These are phyloP conservation scores for Ganoderma sp. DNA, from an alignment of 1,284 basidiomycete genomes.

Conservation along the genomic window DNA sequence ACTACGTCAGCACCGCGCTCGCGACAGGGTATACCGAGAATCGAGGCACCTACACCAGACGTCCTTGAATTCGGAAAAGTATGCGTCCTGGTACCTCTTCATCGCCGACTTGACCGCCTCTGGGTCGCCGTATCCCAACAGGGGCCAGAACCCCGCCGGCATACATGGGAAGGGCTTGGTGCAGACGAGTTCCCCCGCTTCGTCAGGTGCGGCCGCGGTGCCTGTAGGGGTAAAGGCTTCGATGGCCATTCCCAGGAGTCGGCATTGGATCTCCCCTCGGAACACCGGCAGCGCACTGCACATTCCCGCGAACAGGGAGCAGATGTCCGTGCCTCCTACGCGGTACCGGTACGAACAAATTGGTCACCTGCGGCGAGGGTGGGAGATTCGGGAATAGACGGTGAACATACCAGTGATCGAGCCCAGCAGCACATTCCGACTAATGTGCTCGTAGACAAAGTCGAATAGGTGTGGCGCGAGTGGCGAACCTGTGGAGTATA, in stretches of 20 bases:
- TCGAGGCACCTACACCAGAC: conserved; percentile 74
- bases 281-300: conserved; percentile 81
- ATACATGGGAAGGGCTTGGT: conserved; percentile 84
- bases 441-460: conserved; percentile 78
- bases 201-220: conserved; percentile 49
- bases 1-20: conserved; percentile 4
- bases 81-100: conserved; percentile 73
- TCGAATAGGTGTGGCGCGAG: conserved; percentile 79
- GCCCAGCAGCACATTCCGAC: conserved; percentile 69
- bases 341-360: conserved; percentile 8
- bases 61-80: conserved; percentile 73
- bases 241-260: conserved; percentile 84
- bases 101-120: conserved; percentile 64
- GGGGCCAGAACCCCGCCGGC: conserved; percentile 86
- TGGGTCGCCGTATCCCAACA: conserved; percentile 66
- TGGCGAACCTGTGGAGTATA: conserved; percentile 87
- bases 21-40: neutral
- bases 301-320: conserved; percentile 87
- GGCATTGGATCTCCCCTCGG: conserved; percentile 85
- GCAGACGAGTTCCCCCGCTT: conserved; percentile 75
- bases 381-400: conserved; percentile 10
- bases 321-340: conserved; percentile 84
- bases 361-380: neutral
- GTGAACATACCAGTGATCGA: conserved; percentile 73
- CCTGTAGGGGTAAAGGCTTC: conserved; percentile 60